Evolutionary conservation across 2,329 filamentous ascomycete species (phyloP).

Genomic region (Pseudophaeomoniella oleicola): DNA sequence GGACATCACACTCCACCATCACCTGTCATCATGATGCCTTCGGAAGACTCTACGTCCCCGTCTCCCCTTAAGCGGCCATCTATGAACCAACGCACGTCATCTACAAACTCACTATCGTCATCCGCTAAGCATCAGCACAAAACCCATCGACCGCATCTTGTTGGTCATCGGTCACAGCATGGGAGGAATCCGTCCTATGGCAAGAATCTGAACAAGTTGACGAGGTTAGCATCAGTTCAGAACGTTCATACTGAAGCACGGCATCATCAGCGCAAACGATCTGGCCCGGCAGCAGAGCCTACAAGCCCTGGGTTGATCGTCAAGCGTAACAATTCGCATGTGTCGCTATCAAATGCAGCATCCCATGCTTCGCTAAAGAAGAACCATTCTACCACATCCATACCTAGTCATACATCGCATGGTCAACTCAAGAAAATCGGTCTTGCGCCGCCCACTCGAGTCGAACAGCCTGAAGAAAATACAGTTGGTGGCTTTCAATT

Average conservation of each 20-base stretch:
- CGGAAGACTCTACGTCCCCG: constrained; percentile 7
- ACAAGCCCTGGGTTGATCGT: constrained; percentile 26
- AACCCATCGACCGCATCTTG: constrained; percentile 26
- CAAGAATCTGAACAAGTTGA: constrained; percentile 29
- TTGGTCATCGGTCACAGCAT: constrained; percentile 23
- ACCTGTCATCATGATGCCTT: constrained; percentile 9
- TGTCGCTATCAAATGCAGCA: constrained; percentile 17
- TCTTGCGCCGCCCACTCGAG: constrained; percentile 17
- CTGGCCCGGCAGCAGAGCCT: constrained; percentile 25
- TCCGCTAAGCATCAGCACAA: constrained; percentile 16
- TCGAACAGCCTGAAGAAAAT: constrained; percentile 3
- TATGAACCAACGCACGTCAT: constrained; percentile 9
- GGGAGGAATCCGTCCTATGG: constrained; percentile 26
- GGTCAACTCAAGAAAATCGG: constrained; percentile 23
- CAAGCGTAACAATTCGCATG: constrained; percentile 26
- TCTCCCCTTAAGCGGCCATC: constrained; percentile 12
- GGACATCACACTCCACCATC: neutral
- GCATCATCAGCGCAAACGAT: constrained; percentile 31
- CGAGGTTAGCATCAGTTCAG: constrained; percentile 19
- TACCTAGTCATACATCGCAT: constrained; percentile 23
- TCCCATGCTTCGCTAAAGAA: constrained; percentile 25
- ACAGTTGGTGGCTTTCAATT: constrained; percentile 14
- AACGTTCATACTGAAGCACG: constrained; percentile 18
- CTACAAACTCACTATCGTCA: constrained; percentile 11
- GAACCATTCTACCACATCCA: constrained; percentile 27